A percentile compares a stretch with the other conserved stretches of the same genome.
These are phyloP conservation scores for Globisporangium sylvaticum DNA, from an alignment of 352 stramenopile genomes.

Conservation along the genomic window DNA sequence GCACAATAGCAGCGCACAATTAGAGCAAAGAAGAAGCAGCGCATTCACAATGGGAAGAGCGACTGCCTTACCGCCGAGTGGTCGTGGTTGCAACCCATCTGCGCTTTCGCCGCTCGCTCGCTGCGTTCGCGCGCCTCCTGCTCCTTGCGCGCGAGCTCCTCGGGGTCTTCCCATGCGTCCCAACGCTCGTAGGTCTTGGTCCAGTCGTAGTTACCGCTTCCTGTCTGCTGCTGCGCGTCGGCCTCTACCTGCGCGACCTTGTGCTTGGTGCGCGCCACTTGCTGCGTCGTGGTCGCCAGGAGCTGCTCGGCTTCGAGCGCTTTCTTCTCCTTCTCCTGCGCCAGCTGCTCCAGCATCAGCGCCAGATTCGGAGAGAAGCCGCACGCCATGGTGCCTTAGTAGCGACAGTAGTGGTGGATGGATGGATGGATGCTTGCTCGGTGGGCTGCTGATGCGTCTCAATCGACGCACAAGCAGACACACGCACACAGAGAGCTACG, in stretches of 20 bases:
- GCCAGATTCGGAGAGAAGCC: conserved; percentile 62
- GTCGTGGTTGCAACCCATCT: conserved; percentile 78
- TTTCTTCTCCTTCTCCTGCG: conserved; percentile 53
- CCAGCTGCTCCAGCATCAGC: conserved; percentile 63
- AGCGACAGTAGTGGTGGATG: not conserved
- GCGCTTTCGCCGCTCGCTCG: conserved; percentile 38
- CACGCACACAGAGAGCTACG: too few species aligned
- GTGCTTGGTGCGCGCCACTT: conserved; percentile 35
- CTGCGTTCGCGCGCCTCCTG: conserved; percentile 59
- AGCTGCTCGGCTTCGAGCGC: conserved; percentile 28
- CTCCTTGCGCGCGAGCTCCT: conserved; percentile 68
- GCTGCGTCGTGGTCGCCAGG: conserved; percentile 32
- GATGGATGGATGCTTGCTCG: too few species aligned
- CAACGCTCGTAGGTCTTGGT: conserved; percentile 75
- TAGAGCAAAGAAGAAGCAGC: not conserved
- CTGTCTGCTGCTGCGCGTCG: conserved; percentile 11
- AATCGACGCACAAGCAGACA: too few species aligned
- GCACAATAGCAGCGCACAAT: not conserved
- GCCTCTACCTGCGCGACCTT: conserved; percentile 26
- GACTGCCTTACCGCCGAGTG: conserved; percentile 47
- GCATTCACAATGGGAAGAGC: not conserved
- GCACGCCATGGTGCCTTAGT: conserved; percentile 44
- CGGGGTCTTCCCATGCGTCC: conserved; percentile 74
- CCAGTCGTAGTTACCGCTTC: conserved; percentile 49
- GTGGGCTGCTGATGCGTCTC: too few species aligned